Evolutionary conservation across 2,329 filamentous ascomycete species (phyloP).

Genomic region (Setomelanomma holmii): DNA sequence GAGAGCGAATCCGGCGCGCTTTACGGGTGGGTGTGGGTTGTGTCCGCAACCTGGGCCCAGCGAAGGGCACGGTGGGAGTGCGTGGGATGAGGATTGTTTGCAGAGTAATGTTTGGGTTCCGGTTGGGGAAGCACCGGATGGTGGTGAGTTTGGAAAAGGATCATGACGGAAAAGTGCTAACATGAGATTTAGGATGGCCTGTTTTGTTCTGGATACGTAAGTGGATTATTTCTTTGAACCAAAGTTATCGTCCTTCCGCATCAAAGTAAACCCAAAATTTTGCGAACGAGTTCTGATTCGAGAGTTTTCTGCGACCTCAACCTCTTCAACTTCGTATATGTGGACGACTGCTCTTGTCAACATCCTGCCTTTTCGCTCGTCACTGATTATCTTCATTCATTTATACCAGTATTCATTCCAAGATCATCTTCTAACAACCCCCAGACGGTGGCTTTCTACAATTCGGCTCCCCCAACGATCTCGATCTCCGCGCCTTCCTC

Average conservation of each 20-base stretch:
- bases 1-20: slow-evolving; percentile 55
- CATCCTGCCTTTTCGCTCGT: no score
- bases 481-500: slow-evolving; percentile 55
- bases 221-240: slow-evolving; percentile 27
- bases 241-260: no score
- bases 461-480: slow-evolving; percentile 60
- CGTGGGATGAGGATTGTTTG: slow-evolving; percentile 62
- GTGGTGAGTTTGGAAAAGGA: slow-evolving; percentile 26
- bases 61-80: slow-evolving; percentile 27
- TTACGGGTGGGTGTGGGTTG: slow-evolving; percentile 49
- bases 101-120: slow-evolving; percentile 65
- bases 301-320: no score
- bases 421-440: neutral
- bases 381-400: no score
- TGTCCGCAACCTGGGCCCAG: slow-evolving; percentile 59
- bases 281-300: no score
- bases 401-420: neutral
- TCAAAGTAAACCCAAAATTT: no score
- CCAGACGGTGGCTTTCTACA: slow-evolving; percentile 65
- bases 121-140: slow-evolving; percentile 51
- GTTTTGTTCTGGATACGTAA: slow-evolving; percentile 65
- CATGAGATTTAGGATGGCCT: slow-evolving; percentile 57
- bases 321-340: no score
- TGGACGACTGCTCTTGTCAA: no score
- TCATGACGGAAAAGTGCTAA: slow-evolving; percentile 6